Evolutionary conservation across 306 rosid species (phyloP), one percentile per base, ranked within the genome.

Genomic region (Alnus rubra): DNA sequence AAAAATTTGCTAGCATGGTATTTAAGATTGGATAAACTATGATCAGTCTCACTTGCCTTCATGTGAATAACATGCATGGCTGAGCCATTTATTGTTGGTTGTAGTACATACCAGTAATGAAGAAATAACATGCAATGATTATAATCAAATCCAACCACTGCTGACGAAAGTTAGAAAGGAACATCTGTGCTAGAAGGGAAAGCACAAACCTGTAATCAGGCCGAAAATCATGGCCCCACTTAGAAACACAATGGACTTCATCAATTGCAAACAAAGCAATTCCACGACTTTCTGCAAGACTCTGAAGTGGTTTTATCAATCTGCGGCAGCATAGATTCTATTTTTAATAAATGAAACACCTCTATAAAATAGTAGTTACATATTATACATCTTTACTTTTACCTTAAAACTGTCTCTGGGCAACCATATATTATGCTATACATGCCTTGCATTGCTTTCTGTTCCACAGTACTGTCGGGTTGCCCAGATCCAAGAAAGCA

Each of bases 401-500:
- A 86, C 97, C 98, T 89, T 78, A 87, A 55, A 19, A 92, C 48
- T 54, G 98, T 94, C 89, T 92, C 98, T 18, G 98, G 98, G 74
- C 98, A 94, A 67, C 91, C 82, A 83, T 94, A 94, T 31, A 94
- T 74, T 69, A 94, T 88, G 84, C 83, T 82, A 82, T 88, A 92
- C 91, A 91, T 59, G 79, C 98, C 98, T 65, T 75, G 83, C 95
- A 94, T 87, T 45, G 98, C 97, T 85, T 94, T 92, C 77, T 81
- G 84, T 82, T 94, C 98, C 68, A 90, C 90, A 48, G 98, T 80
- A 76, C 83, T 78, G 77, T 94, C 98, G 19, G 91, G 93, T 82
- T 94, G 98, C 81, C 97, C 98, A 68, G 98, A 94, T 35, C 98
- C 97, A 79, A 92, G 98, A 91, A 94, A 94, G 83, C 98, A 94